These are phyloP conservation scores for Bromus sterilis DNA, from an alignment of 176 grass and related monocot species.

Conservation along the genomic window DNA sequence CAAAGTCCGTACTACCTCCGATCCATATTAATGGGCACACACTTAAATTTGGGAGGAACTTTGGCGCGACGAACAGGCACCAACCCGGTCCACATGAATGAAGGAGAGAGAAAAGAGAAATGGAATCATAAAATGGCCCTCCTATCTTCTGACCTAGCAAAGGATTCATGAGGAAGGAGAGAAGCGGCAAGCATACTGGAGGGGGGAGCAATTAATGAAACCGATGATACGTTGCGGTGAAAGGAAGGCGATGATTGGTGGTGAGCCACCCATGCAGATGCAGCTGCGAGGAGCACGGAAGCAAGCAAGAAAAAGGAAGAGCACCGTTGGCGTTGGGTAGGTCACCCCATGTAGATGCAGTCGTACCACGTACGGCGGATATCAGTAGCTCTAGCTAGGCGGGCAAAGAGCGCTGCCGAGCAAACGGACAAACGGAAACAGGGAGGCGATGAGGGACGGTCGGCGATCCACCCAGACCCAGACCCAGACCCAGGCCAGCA, in stretches of 20 bases:
- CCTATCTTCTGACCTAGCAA: not conserved
- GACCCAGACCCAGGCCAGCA: not conserved
- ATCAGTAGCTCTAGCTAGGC: not conserved
- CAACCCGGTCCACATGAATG: not conserved
- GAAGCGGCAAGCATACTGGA: not conserved
- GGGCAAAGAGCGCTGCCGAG: not conserved
- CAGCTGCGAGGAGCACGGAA: not conserved
- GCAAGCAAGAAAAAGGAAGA: not conserved
- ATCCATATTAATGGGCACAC: too few relatives aligned
- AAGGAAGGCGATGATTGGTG: not conserved
- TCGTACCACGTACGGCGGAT: not conserved
- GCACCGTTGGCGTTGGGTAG: too few relatives aligned
- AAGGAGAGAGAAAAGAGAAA: not conserved
- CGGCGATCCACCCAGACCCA: not conserved
- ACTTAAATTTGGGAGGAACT: too few relatives aligned
- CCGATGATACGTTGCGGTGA: not conserved
- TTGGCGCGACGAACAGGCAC: not conserved
- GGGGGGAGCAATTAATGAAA: too few relatives aligned
- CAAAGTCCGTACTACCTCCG: too few relatives aligned
- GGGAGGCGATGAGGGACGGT: not conserved
- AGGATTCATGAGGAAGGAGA: not conserved
- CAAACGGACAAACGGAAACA: not conserved
- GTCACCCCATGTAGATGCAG: not conserved
- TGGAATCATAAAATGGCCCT: not conserved
- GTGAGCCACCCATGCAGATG: not conserved